Evolutionary conservation across 2,329 filamentous ascomycete species (phyloP).

Genomic region (Huntiella savannae): DNA sequence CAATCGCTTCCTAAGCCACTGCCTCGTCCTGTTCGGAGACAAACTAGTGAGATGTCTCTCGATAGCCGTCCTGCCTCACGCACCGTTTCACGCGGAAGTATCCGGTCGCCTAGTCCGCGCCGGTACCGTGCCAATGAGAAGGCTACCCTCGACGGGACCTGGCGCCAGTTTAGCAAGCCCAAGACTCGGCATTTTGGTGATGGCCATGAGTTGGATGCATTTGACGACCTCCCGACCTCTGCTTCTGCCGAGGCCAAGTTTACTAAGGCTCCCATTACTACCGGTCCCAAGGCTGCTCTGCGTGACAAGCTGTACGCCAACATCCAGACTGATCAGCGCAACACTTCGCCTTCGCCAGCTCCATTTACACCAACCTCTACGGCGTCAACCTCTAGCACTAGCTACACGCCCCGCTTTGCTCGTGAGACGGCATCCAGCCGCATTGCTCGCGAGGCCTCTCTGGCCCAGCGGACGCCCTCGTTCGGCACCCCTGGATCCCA

Average conservation of each 20-base stretch:
- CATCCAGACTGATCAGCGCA: constrained; percentile 31
- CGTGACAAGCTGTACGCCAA: constrained; percentile 39
- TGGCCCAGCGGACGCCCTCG: constrained; percentile 39
- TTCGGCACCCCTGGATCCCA: constrained; percentile 27
- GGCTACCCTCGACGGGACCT: constrained; percentile 12
- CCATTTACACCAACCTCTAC: constrained; percentile 43
- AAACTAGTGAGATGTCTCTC: constrained; percentile 56
- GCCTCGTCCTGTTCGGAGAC: constrained; percentile 52
- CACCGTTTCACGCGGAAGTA: constrained; percentile 35
- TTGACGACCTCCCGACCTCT: constrained; percentile 89
- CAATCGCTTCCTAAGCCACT: constrained; percentile 55
- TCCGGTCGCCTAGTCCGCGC: constrained; percentile 42
- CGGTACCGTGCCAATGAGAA: constrained; percentile 17
- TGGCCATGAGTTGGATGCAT: constrained; percentile 76
- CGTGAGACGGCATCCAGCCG: constrained; percentile 47
- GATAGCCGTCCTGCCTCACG: constrained; percentile 39
- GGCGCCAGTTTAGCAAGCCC: constrained; percentile 13
- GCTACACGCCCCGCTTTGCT: constrained; percentile 41
- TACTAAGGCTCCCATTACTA: constrained; percentile 56
- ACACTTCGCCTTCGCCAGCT: constrained; percentile 32
- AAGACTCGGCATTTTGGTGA: constrained; percentile 50
- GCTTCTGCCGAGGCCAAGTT: constrained; percentile 63
- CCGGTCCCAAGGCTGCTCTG: constrained; percentile 44
- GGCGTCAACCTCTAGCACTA: constrained; percentile 18
- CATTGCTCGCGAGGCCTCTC: constrained; percentile 41